Conservation (phyloP, 1,139 yeast species). For the Geotrichum klebahnii region DNA sequence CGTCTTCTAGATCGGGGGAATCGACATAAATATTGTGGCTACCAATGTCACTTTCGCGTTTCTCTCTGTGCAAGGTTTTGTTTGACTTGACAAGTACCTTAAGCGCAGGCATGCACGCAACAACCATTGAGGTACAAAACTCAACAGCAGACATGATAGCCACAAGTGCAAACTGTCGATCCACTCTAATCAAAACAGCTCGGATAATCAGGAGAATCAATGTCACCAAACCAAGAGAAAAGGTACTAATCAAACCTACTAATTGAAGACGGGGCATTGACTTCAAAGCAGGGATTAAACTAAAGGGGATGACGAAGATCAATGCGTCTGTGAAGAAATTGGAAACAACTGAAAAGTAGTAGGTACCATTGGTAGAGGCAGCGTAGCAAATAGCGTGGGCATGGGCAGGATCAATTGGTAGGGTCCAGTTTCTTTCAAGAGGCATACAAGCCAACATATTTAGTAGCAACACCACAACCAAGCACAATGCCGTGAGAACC, state of each 20-base stretch:
- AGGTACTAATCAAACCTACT: slow-evolving; percentile 30
- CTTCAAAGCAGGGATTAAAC: slow-evolving; percentile 28
- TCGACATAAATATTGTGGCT: background rate
- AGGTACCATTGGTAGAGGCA: slow-evolving; percentile 31
- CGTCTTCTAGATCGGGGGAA: too few relatives aligned
- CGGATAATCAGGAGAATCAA: slow-evolving; percentile 31
- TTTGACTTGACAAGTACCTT: slow-evolving; percentile 27
- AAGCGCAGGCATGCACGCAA: slow-evolving; percentile 33
- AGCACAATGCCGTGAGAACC: slow-evolving; percentile 23
- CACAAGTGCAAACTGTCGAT: slow-evolving; percentile 27
- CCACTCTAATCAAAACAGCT: slow-evolving; percentile 27
- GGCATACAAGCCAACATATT: slow-evolving; percentile 32
- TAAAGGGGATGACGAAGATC: slow-evolving; percentile 33
- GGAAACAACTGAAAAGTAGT: slow-evolving; percentile 28
- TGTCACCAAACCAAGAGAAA: slow-evolving; percentile 33
- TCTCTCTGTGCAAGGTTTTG: background rate
- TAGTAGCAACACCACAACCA: slow-evolving; percentile 26
- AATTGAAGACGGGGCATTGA: slow-evolving; percentile 27
- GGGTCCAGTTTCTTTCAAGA: slow-evolving; percentile 31
- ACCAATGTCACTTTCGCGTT: background rate
- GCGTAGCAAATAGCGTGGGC: slow-evolving; percentile 28
- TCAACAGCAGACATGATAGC: slow-evolving; percentile 34
- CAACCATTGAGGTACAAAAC: slow-evolving; percentile 31
- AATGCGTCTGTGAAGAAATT: slow-evolving; percentile 31
- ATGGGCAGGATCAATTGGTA: slow-evolving; percentile 16